Conservation (phyloP, 371 early-diverging fungal genomes). For the Apophysomyces sp. region DNA sequence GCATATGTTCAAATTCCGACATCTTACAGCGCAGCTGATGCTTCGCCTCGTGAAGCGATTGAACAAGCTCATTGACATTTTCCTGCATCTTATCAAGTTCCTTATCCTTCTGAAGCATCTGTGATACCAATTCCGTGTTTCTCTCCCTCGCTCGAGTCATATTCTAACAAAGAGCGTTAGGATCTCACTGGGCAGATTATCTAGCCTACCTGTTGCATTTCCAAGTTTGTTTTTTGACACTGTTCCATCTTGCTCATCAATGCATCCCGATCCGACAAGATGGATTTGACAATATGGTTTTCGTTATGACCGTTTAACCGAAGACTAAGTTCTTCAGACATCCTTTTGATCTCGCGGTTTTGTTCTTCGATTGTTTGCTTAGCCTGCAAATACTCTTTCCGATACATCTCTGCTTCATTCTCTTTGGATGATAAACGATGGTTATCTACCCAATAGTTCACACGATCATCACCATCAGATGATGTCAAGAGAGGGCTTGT, state of each 20-base stretch:
- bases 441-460: conserved; percentile 8
- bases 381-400: conserved; percentile 26
- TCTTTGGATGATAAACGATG: background rate
- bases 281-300: conserved; percentile 19
- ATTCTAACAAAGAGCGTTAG: conserved; percentile 7
- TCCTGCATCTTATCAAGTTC: conserved; percentile 27
- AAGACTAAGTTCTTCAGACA: background rate
- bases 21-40: conserved; percentile 27
- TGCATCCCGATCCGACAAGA: conserved; percentile 25
- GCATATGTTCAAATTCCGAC: conserved; percentile 24
- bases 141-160: conserved; percentile 23
- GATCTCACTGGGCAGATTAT: background rate
- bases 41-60: conserved; percentile 23
- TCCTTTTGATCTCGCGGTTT: conserved; percentile 7
- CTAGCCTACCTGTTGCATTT: conserved; percentile 24
- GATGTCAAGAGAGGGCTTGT: conserved; percentile 14
- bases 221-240: conserved; percentile 13
- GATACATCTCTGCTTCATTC: conserved; percentile 13
- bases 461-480: conserved; percentile 2
- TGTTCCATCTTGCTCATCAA: conserved; percentile 17
- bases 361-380: conserved; percentile 32
- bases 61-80: conserved; percentile 22
- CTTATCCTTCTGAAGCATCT: conserved; percentile 32
- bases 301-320: conserved; percentile 10
- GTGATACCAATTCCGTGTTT: conserved; percentile 24